Conservation (phyloP, 306 rosid species). For the Neltuma alba region DNA sequence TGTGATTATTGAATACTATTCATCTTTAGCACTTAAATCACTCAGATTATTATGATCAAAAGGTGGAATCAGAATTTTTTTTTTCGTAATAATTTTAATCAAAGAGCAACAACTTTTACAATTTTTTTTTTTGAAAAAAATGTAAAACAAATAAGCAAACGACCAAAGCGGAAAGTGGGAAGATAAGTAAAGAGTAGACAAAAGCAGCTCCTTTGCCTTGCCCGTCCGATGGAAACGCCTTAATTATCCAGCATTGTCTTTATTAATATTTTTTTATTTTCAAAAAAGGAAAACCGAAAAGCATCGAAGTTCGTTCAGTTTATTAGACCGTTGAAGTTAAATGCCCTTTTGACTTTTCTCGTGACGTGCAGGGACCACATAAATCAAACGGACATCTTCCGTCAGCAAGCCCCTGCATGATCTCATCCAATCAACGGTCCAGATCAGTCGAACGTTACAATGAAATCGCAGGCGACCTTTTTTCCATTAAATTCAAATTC, state of each 20-base stretch:
- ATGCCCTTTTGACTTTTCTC: not conserved
- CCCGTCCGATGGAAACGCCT: not conserved
- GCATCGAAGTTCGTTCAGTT: constrained; percentile 2
- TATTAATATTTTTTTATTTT: not conserved
- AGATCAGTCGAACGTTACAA: constrained; percentile 63
- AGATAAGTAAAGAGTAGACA: not conserved
- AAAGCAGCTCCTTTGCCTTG: not conserved
- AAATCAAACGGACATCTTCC: constrained; percentile 29
- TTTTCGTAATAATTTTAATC: not conserved
- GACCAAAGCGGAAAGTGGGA: not conserved
- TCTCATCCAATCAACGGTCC: constrained; percentile 36
- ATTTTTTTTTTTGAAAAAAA: not conserved
- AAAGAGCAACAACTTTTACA: not conserved
- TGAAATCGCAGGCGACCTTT: constrained; percentile 32
- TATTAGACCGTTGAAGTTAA: constrained; percentile 20
- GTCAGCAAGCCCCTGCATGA: constrained; percentile 21
- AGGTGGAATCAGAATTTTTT: not conserved
- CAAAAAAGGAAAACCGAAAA: not conserved
- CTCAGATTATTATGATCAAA: not conserved
- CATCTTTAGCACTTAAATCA: not conserved
- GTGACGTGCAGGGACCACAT: not conserved
- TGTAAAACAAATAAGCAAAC: not conserved
- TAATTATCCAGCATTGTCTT: not conserved
- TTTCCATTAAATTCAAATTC: constrained; percentile 48
- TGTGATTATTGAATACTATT: not conserved